Evolutionary conservation across 805 yeast genomes (phyloP), one percentile per base, ranked within the genome.

Genomic region (Nakazawaea ishiwadae): DNA sequence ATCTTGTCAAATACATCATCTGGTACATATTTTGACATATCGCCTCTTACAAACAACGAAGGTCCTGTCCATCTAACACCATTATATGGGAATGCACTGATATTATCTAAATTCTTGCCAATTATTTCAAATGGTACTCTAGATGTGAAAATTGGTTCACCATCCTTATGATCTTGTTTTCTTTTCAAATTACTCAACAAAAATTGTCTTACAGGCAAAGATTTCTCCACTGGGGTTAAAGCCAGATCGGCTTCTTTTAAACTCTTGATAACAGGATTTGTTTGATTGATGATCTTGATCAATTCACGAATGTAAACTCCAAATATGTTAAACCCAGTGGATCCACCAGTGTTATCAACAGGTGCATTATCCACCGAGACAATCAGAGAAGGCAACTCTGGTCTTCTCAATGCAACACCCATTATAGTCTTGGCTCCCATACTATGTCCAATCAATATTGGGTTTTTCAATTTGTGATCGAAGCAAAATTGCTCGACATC

Each of bases 361-460:
- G 99, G 98, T 0, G 96, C 87, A 57, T 90, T 91, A 54, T 91
- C 99, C 5, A 93, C 95, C 5, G 88, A 66, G 4, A 90, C 75
- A 35, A 89, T 52, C 63, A 79, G 69, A 11, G 75, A 67, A 5
- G 81, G 79, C 9, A 80, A 50, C 1, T 75, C 73, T 0, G 90
- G 91, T 17, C 74, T 67, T 38, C 88, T 67, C 44, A 93, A 64
- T 0, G 87, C 81, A 4, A 84, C 67, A 0, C 93, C 89, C 97
- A 91, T 90, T 5, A 83, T 96, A 0, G 91, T 75, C 54, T 91
- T 90, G 4, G 96, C 99, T 5, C 99, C 99, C 93, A 86, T 83
- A 0, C 91, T 83, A 56, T 84, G 93, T 0, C 95, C 95, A 14
- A 84, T 63, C 15, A 84, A 45, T n/a, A 84, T 75, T 0, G 86